Evolutionary conservation across 495 filamentous ascomycete genomes (phyloP).

Genomic region (Penicillium atrosanguineum): DNA sequence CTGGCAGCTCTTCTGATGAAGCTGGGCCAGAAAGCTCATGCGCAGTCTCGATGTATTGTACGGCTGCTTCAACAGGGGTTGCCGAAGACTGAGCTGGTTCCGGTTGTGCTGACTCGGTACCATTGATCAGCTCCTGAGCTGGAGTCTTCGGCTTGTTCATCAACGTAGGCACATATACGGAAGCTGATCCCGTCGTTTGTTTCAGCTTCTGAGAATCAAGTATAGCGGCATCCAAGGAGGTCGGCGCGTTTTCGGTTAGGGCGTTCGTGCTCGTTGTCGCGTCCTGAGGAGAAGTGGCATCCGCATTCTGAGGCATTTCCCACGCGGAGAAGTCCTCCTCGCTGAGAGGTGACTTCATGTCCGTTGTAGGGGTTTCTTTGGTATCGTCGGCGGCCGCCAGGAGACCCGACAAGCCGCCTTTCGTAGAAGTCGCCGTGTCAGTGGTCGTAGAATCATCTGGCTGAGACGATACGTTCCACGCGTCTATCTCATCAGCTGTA

Average conservation of each 20-base stretch:
- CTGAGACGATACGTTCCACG: slow-evolving; percentile 45
- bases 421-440: slow-evolving; percentile 7
- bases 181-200: background rate
- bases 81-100: background rate
- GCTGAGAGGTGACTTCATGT: slow-evolving; percentile 17
- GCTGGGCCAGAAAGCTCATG: background rate
- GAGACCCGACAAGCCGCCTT: slow-evolving; percentile 8
- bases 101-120: background rate
- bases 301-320: slow-evolving; percentile 11
- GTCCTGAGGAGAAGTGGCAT: background rate
- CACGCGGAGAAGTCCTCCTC: slow-evolving; percentile 21
- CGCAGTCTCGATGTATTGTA: background rate
- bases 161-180: background rate
- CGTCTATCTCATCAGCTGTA: slow-evolving; percentile 16
- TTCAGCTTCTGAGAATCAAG: background rate
- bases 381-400: slow-evolving; percentile 11
- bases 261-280: background rate
- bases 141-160: background rate
- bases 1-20: background rate
- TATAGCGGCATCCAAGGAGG: background rate
- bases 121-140: background rate
- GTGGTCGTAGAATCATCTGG: slow-evolving; percentile 22
- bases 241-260: background rate
- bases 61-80: background rate
- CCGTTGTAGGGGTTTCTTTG: slow-evolving; percentile 5